Evolutionary conservation across 352 stramenopile species (phyloP), one percentile per base, ranked within the genome.

Genomic region (Aphanomyces stellatus): DNA sequence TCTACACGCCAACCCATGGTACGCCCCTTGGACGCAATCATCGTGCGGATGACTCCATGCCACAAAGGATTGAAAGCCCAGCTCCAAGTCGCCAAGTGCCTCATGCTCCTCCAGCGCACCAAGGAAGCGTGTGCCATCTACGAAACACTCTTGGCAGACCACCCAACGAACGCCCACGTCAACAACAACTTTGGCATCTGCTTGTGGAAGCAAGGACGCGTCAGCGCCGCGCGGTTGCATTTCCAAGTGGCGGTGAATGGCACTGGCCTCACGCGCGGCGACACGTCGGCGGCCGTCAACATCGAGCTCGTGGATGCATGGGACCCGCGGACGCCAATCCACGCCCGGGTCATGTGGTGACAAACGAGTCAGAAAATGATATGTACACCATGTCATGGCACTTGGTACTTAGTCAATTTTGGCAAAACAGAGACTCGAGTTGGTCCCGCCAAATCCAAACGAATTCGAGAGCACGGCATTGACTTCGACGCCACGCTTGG

Each of bases 371-470:
- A n/a, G n/a, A n/a, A n/a, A n/a, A n/a, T n/a, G n/a, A n/a, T n/a
- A n/a, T n/a, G 37, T 19, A 46, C 11, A 11, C 37, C 13, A 0
- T 19, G 13, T 46, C 0, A 19, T 11, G 13, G 13, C 11, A 46
- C n/a, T 46, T 46, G 37, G 11, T 46, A 19, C 19, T 35, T 57
- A 57, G 19, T 51, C 42, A 33, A 63, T 41, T 72, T 90, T 91
- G 49, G 80, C 71, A 67, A 94, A 94, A 53, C 82, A 81, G 11
- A 94, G 70, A 53, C 78, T 88, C 13, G 84, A 87, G 82, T 99
- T 99, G 13, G 94, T 98, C 55, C 96, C 96, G 62, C 96, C 96
- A 74, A 99, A 99, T 25, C 96, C 96, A 84, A 99, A 99, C 34
- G 93, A 98, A 75, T 99, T 99, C 17, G 81, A 94, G 35, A 98